Evolutionary conservation across 495 filamentous ascomycete genomes (phyloP).

Genomic region (Aspergillus nidulans): DNA sequence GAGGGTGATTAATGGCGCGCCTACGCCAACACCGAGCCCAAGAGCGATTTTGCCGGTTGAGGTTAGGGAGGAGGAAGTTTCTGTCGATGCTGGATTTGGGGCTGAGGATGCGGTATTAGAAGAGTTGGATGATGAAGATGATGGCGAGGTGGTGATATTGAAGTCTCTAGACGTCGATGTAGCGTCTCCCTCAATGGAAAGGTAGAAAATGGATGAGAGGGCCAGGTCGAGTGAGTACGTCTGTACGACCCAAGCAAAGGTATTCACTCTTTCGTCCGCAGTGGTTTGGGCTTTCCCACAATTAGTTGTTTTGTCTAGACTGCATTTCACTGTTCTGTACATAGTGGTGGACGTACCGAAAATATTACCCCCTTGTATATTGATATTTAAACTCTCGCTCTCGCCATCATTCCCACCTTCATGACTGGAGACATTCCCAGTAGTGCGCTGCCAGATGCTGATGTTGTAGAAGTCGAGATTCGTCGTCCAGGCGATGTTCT

Average conservation of each 20-base stretch:
- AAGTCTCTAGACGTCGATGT: background rate
- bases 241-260: conserved; percentile 9
- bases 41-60: conserved; percentile 14
- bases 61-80: conserved; percentile 1
- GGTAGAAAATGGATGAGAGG: background rate
- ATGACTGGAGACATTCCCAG: background rate
- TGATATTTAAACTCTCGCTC: background rate
- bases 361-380: background rate
- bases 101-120: background rate
- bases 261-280: background rate
- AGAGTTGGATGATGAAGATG: background rate
- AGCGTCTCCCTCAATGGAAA: background rate
- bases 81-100: background rate
- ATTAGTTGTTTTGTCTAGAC: too few species aligned
- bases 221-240: conserved; percentile 4
- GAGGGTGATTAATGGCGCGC: conserved; percentile 4
- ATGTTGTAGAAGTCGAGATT: conserved; percentile 1
- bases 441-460: conserved; percentile 1
- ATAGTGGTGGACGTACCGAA: conserved; percentile 12
- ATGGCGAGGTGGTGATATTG: background rate
- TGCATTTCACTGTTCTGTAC: too few species aligned
- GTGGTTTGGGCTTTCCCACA: conserved; percentile 1
- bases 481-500: conserved; percentile 5
- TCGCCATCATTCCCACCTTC: background rate
- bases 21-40: conserved; percentile 8